Evolutionary conservation across 1,284 basidiomycete genomes (phyloP).

Genomic region (Trametes pubescens): DNA sequence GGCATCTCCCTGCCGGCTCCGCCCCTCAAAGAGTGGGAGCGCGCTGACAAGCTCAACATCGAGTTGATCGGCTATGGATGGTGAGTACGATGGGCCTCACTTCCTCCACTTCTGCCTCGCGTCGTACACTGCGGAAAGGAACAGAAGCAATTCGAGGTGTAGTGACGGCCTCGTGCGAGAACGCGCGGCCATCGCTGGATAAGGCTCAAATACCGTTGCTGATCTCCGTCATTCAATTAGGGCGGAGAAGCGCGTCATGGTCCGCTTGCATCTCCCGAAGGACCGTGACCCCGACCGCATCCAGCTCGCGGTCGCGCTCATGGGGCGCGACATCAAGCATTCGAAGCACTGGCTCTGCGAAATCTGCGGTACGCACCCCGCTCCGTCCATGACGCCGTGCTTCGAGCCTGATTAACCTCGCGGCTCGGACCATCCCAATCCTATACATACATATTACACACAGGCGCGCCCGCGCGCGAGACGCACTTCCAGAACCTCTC

Average conservation of each 20-base stretch:
- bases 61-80: constrained; percentile 29
- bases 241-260: constrained; percentile 26
- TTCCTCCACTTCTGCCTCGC: background rate
- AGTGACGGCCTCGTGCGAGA: no score
- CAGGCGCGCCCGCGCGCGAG: constrained; percentile 11
- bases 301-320: constrained; percentile 14
- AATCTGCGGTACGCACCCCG: constrained; percentile 19
- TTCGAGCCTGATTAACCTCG: no score
- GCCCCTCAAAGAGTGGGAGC: constrained; percentile 24
- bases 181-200: no score
- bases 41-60: constrained; percentile 27
- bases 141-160: no score
- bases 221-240: background rate
- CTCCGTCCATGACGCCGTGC: background rate
- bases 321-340: constrained; percentile 30
- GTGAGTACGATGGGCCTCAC: constrained; percentile 3
- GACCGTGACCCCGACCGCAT: constrained; percentile 21
- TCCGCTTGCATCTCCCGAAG: constrained; percentile 30
- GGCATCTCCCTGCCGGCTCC: background rate
- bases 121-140: no score
- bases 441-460: constrained; percentile 5
- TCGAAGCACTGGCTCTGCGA: constrained; percentile 31
- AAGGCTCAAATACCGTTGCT: no score
- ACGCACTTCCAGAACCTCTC: constrained; percentile 12
- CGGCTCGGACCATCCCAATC: no score